Evolutionary conservation across 2,329 filamentous ascomycete genomes (phyloP), one percentile per base, ranked within the genome.

Genomic region (Catunica adiposa): DNA sequence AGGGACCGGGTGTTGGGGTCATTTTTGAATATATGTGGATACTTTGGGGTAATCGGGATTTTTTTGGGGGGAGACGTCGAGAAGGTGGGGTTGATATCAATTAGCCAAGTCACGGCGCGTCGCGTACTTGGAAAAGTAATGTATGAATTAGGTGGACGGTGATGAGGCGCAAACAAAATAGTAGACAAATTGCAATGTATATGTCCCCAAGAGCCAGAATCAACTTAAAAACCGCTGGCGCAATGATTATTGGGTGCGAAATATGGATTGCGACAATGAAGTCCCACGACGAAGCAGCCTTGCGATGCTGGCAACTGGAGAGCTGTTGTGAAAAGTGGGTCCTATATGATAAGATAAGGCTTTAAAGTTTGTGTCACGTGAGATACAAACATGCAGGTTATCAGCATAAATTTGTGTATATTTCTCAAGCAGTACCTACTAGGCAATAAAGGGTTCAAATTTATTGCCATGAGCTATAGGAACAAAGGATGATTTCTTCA

Each of bases 1-100:
- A 56, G 3, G 67, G 64, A 5, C 63, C 62, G 53, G 70, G 68
- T n/a, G 68, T 69, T 38, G 50, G 26, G 23, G 20, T 25, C 44
- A 48, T 48, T 7, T 7, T 25, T 17, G 44, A 20, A 20, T 25
- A 15, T 48, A 9, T 23, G 20, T 25, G 11, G 6, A 20, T 48
- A 48, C 6, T 48, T 15, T 22, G 25, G 8, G 22, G 2, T 11
- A 34, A 34, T 11, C 5, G 29, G 5, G 11, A 34, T 34, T 34
- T 5, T 34, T 34, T 11, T 5, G 11, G 5, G 29, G 5, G 5
- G 11, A 34, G 29, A 34, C 11, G 11, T 34, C 29, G 11, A 34
- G 11, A 34, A 5, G 29, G 29, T 11, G 29, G 29, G 29, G 29
- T 34, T 17, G 40, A 44, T 17, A 44, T 2, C 20, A 7, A 22